phyloP scores from a whole-genome alignment of 495 filamentous ascomycete species.

The Penicillium paxilli region DNA sequence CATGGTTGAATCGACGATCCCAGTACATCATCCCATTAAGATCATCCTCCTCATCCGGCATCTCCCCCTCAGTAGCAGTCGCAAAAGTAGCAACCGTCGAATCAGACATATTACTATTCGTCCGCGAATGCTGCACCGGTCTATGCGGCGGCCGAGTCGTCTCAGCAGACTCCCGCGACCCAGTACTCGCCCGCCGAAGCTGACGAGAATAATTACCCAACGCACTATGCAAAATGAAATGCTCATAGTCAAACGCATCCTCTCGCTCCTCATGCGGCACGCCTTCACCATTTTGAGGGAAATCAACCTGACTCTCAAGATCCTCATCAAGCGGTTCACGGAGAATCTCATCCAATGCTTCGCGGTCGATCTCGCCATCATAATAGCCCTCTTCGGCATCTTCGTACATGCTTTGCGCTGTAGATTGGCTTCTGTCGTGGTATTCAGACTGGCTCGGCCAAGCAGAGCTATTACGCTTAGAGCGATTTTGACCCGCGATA shows the following conservation, averaged over 20 bases:
- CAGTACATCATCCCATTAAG: slow-evolving; percentile 43
- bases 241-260: slow-evolving; percentile 96
- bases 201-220: slow-evolving; percentile 66
- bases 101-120: slow-evolving; percentile 65
- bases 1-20: slow-evolving; percentile 43
- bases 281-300: slow-evolving; percentile 15
- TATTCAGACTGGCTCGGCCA: slow-evolving; percentile 7
- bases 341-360: slow-evolving; percentile 45
- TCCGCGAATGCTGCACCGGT: slow-evolving; percentile 32
- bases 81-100: slow-evolving; percentile 82
- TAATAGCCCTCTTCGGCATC: slow-evolving; percentile 53
- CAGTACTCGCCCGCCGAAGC: slow-evolving; percentile 56
- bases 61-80: slow-evolving; percentile 70
- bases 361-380: slow-evolving; percentile 51
- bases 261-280: slow-evolving; percentile 86
- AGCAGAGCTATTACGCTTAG: not conserved
- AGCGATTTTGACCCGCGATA: not conserved
- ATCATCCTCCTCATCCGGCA: slow-evolving; percentile 43
- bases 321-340: slow-evolving; percentile 44
- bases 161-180: slow-evolving; percentile 71
- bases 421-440: slow-evolving; percentile 38
- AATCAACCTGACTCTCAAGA: slow-evolving; percentile 22
- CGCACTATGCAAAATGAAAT: slow-evolving; percentile 90
- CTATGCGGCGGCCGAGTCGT: slow-evolving; percentile 57
- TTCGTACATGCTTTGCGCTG: slow-evolving; percentile 56